Evolutionary conservation across 208 protist genomes (phyloP).

Genomic region (Leptomonas pyrrhocoris): DNA sequence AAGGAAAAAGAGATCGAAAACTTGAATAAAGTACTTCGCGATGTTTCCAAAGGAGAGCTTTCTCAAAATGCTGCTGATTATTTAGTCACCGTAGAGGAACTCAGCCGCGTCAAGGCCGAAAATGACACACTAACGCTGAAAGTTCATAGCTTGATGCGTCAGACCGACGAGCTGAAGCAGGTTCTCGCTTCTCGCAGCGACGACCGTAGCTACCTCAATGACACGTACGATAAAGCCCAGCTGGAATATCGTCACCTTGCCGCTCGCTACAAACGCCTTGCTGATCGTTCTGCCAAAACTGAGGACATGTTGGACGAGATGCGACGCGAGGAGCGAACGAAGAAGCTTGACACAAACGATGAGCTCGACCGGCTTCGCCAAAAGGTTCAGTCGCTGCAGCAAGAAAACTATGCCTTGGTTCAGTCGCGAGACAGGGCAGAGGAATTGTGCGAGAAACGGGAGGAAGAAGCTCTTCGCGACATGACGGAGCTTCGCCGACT

Average conservation of each 20-base stretch:
- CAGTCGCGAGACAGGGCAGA: constrained; percentile 74
- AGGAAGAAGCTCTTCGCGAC: constrained; percentile 74
- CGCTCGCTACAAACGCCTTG: constrained; percentile 51
- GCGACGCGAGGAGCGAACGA: constrained; percentile 38
- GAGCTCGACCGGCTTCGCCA: constrained; percentile 59
- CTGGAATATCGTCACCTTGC: constrained; percentile 86
- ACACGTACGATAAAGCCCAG: constrained; percentile 69
- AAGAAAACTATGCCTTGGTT: constrained; percentile 65
- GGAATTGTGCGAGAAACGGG: constrained; percentile 73
- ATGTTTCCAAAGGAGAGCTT: neutral
- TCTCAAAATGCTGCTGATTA: constrained; percentile 6
- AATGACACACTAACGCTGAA: constrained; percentile 48
- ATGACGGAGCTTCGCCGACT: constrained; percentile 72
- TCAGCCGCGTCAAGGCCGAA: constrained; percentile 35
- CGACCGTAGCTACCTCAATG: constrained; percentile 43
- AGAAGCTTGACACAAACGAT: constrained; percentile 36
- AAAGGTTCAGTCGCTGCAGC: constrained; percentile 58
- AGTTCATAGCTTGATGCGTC: constrained; percentile 32
- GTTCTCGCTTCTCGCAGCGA: constrained; percentile 39
- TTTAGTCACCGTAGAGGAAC: constrained; percentile 16
- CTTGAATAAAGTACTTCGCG: constrained; percentile 12
- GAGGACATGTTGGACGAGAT: constrained; percentile 59
- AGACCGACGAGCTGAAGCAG: constrained; percentile 56
- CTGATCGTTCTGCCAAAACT: constrained; percentile 55
- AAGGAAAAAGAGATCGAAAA: constrained; percentile 30